Base-by-base conservation (phyloP, 192 early-diverging fungal species). In the Phlyctochytrium bullatum region DNA sequence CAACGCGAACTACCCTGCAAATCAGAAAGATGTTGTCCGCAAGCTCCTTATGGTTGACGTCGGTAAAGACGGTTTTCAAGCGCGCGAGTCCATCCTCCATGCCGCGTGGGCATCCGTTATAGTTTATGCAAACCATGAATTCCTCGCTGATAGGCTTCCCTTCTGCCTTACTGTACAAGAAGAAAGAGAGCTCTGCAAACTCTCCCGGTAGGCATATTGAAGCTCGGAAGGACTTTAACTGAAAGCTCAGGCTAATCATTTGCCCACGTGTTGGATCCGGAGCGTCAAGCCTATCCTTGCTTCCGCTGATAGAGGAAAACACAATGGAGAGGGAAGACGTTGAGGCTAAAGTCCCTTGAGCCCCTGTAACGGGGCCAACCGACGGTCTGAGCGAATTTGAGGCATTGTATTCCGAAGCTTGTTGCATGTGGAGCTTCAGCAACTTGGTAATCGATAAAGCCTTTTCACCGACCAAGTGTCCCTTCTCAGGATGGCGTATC, bases 131-230 rank as follows among this genome's bases (percentile, higher is more conserved):
- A 24, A 90, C 77, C 1, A 79, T 34, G 65, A 80, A 90, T 24
- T 88, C 80, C 64, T 90, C 88, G n/a, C 83, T 79, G 6, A 90
- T 53, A 35, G 82, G 74, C 20, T 72, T 71, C 17, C 58, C 52
- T 33, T 86, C 83, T 0, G 60, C 28, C 34, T 66, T 63, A 40
- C 81, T 78, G 65, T 86, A 90, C 14, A 90, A 68, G 1, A 79
- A 78, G 71, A 89, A 89, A 14, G 76, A 68, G 51, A 87, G 74
- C 56, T 90, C 88, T 0, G 81, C 80, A 57, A 70, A 82, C 73
- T 90, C 88, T 4, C 82, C 83, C 25, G 76, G 73, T 31, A 78
- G 70, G 52, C 88, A 90, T 16, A 88, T 80, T 25, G 74, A 71
- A 12, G 86, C 85, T 4, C 77, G 76, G 64, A 79, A 84, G 1